phyloP scores from a whole-genome alignment of 1,139 yeast genomes.

The Yamadazyma diospyri region DNA sequence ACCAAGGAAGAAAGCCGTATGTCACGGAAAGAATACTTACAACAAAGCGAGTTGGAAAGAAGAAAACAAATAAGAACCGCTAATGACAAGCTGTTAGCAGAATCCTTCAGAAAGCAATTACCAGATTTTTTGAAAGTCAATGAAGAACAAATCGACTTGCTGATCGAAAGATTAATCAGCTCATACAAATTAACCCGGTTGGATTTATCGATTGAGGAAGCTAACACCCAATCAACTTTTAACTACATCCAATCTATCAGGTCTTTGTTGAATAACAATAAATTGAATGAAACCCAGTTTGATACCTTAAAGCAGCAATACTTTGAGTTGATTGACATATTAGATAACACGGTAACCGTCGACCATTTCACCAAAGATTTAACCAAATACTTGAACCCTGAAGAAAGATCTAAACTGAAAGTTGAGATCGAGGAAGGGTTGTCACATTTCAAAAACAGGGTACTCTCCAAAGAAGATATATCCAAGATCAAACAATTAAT shows the following conservation, averaged over 20 bases:
- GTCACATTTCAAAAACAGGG: conserved; percentile 18
- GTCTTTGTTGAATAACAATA: conserved; percentile 39
- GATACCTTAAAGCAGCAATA: conserved; percentile 22
- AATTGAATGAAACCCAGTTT: conserved; percentile 29
- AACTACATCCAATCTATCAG: conserved; percentile 47
- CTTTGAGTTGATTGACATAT: conserved; percentile 19
- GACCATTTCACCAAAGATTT: conserved; percentile 27
- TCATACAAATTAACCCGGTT: conserved; percentile 27
- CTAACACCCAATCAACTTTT: conserved; percentile 54
- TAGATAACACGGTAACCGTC: conserved; percentile 26
- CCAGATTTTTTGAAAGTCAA: conserved; percentile 24
- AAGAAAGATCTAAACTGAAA: conserved; percentile 18
- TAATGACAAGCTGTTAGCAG: conserved; percentile 21
- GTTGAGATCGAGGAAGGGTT: conserved; percentile 20
- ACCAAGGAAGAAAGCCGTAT: conserved; percentile 52
- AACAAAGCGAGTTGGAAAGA: conserved; percentile 48
- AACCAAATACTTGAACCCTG: conserved; percentile 19
- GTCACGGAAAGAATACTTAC: conserved; percentile 61
- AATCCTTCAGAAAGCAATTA: conserved; percentile 17
- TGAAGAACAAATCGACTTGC: conserved; percentile 33
- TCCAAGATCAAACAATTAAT: conserved; percentile 23
- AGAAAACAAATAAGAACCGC: conserved; percentile 30
- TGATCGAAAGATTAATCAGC: conserved; percentile 49
- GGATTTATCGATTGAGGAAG: conserved; percentile 44
- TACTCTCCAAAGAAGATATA: conserved; percentile 26